Evolutionary conservation across 768 basidiomycete genomes (phyloP), one percentile per base, ranked within the genome.

Genomic region (Tulasnella sp.): DNA sequence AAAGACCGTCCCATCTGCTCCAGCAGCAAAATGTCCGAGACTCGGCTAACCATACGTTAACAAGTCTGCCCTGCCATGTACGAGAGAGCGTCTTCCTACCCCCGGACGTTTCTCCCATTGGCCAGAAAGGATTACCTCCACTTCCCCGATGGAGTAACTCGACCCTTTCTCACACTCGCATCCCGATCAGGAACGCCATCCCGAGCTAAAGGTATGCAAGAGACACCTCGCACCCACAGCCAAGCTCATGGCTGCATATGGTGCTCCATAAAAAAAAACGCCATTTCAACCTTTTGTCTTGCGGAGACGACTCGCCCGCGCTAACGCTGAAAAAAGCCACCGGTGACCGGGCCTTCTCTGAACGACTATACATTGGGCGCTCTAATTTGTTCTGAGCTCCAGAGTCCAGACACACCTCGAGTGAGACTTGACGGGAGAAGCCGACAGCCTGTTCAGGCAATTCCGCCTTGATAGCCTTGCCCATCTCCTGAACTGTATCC

Each of bases 1-100:
- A 31, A 62, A 10, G 27, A 14, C 2, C 24, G 2, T 14, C 62
- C 62, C 62, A 34, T 27, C n/a, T 68, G 62, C 58, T n/a, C n/a
- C n/a, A n/a, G n/a, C n/a, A n/a, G n/a, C n/a, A n/a, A 62, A 62
- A 62, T n/a, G 58, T 27, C 58, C 31, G 62, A 68, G 62, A 68
- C 62, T 68, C 34, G 62, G 62, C 62, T 68, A 31, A 34, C 27
- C 31, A 68, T 52, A 52, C 48, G 48, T 52, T 52, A 52, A 24
- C 62, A 34, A n/a, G n/a, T 68, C 34, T 68, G 62, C 16, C 62
- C n/a, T 68, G n/a, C 6, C 6, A 8, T 1, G 42, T 44, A 68
- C 14, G 62, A 9, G 27, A 27, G 18, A n/a, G n/a, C n/a, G n/a
- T 5, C 27, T 27, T 9, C 46, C 19, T 9, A 40, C 1, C 12